A percentile compares a stretch with the other conserved stretches of the same genome.
Conservation (phyloP, 208 protist genomes). For the Trypanosoma lewisi region DNA sequence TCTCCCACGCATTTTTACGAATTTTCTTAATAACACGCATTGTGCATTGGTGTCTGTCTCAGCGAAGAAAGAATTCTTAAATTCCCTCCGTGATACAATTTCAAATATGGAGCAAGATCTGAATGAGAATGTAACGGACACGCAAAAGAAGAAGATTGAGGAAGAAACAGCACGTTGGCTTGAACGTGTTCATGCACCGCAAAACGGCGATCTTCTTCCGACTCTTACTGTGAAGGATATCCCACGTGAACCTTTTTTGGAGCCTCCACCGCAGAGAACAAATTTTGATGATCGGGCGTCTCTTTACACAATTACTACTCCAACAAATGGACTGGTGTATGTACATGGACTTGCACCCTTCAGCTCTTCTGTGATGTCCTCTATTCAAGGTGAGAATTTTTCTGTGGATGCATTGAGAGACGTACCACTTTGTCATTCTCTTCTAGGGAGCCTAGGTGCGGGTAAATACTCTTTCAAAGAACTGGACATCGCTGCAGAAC, state of each 20-base stretch:
- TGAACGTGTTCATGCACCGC: slow-evolving; percentile 55
- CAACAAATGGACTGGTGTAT: slow-evolving; percentile 90
- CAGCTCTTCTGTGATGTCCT: slow-evolving; percentile 25
- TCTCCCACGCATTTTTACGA: slow-evolving; percentile 57
- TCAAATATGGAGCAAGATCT: slow-evolving; percentile 46
- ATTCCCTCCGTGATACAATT: slow-evolving; percentile 61
- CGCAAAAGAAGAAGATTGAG: slow-evolving; percentile 49
- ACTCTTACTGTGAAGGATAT: slow-evolving; percentile 82
- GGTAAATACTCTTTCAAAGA: slow-evolving; percentile 75
- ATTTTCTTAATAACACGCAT: slow-evolving; percentile 75
- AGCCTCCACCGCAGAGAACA: slow-evolving; percentile 53
- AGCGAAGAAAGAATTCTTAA: slow-evolving; percentile 62
- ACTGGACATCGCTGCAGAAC: slow-evolving; percentile 70
- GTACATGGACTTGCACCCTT: slow-evolving; percentile 85
- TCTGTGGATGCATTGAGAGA: slow-evolving; percentile 32
- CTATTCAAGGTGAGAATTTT: slow-evolving; percentile 30
- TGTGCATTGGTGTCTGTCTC: slow-evolving; percentile 65
- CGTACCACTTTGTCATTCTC: slow-evolving; percentile 47
- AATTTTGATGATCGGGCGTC: slow-evolving; percentile 12
- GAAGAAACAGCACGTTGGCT: slow-evolving; percentile 66
- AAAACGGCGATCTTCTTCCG: slow-evolving; percentile 74
- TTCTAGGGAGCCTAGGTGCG: slow-evolving; percentile 65
- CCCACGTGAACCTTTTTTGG: slow-evolving; percentile 59
- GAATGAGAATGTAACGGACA: slow-evolving; percentile 57
- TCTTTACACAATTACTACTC: slow-evolving; percentile 60